Evolutionary conservation across 2,329 filamentous ascomycete genomes (phyloP), one percentile per base, ranked within the genome.

Genomic region (Penicillium oxalicum): DNA sequence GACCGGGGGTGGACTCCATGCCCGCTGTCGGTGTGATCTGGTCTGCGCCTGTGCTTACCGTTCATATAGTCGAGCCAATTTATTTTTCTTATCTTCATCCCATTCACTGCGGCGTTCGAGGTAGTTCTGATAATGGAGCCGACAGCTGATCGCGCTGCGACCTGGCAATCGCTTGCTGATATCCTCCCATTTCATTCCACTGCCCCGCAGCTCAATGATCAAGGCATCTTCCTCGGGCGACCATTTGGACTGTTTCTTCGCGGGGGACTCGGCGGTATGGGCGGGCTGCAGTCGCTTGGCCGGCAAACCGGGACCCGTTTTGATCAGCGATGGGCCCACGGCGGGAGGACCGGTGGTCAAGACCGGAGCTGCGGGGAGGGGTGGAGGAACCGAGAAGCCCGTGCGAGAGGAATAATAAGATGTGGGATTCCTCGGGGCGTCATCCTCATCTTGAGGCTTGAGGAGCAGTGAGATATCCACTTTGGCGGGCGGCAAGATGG

Each of bases 151-250:
- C 49, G 90, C 86, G 70, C 90, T 96, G 60, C 93, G 82, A 53
- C 91, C 91, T 2, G 90, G 91, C 43, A 97, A 75, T 47, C 86
- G 82, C 74, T 91, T 94, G 53, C 89, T 94, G 61, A 97, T 96
- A 69, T 97, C 91, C 66, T 97, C 91, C 93, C 91, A 97, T 67
- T 97, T 97, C 89, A 96, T 95, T 7, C 88, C 88, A 60, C 84
- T 84, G 34, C 89, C 88, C 49, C 91, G 83, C 53, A 97, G 80
- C 68, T 94, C 88, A 61, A 96, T 95, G 60, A 95, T 95, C 42
- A 93, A 75, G n/a, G 87, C 82, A 69, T 97, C 90, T 69, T 97
- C 91, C 53, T 96, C 89, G 0, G 86, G 78, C 4, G 88, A 94
- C 93, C 93, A 97, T 71, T 97, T 97, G 65, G 88, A 95, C 70